Evolutionary conservation across 2,329 filamentous ascomycete genomes (phyloP), one percentile per base, ranked within the genome.

Genomic region (Aspergillus alliaceus): DNA sequence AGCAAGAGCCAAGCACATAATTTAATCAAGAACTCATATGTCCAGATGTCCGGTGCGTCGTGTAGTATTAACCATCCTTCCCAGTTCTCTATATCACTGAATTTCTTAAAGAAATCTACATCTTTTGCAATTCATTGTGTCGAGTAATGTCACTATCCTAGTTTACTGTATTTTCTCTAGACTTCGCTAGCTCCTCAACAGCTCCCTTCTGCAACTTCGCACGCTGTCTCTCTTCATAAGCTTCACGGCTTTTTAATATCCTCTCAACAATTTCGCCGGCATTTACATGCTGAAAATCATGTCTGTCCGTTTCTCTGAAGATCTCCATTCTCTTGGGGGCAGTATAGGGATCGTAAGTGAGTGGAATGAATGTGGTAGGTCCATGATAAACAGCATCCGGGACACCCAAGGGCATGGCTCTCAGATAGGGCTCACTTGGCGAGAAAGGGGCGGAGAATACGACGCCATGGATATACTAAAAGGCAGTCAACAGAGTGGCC

Each of bases 321-420:
- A 99, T 91, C 32, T 89, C 88, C 80, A 96, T 86, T 48, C 82
- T 80, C 75, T 93, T 95, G 53, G 92, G 87, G 14, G 86, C 90
- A 27, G 82, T 81, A 77, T 98, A 97, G 1, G 90, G 90, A 69
- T 93, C 90, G 70, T 90, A 90, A 6, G 87, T 90, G 24, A 82
- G 73, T 12, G 80, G 90, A 80, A 96, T 95, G 73, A 96, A 97
- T 12, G 90, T 84, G 0, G 95, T 99, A 6, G 92, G 91, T n/a
- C 95, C 95, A 77, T 99, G 95, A 75, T 98, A 99, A 59, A 99
- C 90, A 27, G 87, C 89, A 66, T 88, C 82, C 14, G 92, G 90
- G 4, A 83, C 84, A 50, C 88, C 87, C 75, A 87, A 87, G 0
- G 93, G 92, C 46, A 96, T 81, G 1, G 85, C 81, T 57, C 82